These are phyloP conservation scores for Paraconiothyrium brasiliense DNA, from an alignment of 2,329 filamentous ascomycete genomes.

Conservation along the genomic window DNA sequence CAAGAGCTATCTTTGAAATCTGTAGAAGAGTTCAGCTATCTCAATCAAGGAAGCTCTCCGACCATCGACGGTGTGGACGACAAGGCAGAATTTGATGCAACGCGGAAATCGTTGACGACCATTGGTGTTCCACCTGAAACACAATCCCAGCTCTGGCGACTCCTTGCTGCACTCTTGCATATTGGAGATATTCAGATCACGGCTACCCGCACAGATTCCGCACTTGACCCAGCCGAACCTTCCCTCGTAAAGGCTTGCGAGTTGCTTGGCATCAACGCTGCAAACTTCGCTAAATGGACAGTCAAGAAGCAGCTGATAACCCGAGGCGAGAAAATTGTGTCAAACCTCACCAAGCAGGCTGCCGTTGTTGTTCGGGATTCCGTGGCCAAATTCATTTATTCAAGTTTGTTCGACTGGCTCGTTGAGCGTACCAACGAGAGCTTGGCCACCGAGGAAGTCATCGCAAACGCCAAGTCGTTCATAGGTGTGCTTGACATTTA, in stretches of 20 bases:
- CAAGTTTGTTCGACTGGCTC: conserved; percentile 97
- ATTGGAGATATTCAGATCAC: conserved; percentile 97
- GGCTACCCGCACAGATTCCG: conserved; percentile 86
- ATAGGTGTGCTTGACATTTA: conserved; percentile 99
- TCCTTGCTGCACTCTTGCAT: conserved; percentile 90
- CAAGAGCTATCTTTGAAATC: conserved; percentile 81
- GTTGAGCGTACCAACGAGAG: conserved; percentile 96
- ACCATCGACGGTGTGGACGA: conserved; percentile 95
- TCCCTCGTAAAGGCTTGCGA: conserved; percentile 81
- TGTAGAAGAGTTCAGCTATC: conserved; percentile 91
- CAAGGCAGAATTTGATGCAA: conserved; percentile 90
- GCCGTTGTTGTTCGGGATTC: conserved; percentile 95
- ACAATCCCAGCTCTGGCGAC: conserved; percentile 86
- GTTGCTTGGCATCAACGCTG: conserved; percentile 85
- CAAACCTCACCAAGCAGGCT: conserved; percentile 92
- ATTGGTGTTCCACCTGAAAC: conserved; percentile 81
- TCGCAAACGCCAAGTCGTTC: conserved; percentile 84
- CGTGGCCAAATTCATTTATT: conserved; percentile 98
- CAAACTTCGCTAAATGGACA: conserved; percentile 95
- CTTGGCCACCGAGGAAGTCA: conserved; percentile 86
- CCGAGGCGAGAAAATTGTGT: conserved; percentile 95
- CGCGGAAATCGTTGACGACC: conserved; percentile 83
- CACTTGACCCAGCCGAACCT: conserved; percentile 81
- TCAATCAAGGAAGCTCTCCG: conserved; percentile 93
- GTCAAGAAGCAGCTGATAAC: conserved; percentile 99